Base-by-base conservation (phyloP, 495 filamentous ascomycete species). In the Neurospora intermedia region DNA sequence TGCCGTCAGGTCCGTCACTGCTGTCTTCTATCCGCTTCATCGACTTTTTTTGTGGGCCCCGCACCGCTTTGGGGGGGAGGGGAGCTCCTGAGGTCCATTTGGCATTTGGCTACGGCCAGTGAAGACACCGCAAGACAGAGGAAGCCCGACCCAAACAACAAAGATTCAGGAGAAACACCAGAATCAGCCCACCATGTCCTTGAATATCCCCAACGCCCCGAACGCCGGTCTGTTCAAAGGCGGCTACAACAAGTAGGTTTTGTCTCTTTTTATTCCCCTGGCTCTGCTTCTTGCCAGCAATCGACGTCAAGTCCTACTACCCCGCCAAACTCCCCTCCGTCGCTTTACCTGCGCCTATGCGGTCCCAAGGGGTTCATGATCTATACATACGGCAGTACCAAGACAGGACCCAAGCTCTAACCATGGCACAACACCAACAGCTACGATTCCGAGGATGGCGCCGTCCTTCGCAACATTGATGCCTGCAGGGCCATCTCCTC, bases 391-490 rank as follows among this genome's bases (percentile, higher is more conserved):
- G 75, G 75, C 73, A 48, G 11, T 78, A 73, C 74, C 75, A 74
- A 78, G n/a, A 66, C 59, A 69, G 10, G 10, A 20, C 43, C 43
- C 43, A 54, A 15, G 73, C 73, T 75, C 79, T 77, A 59, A 80
- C 72, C 76, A 75, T 62, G 74, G 59, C 39, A 11, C 45, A 20
- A 20, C 18, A 3, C 35, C 70, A 75, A 74, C 75, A 98, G 96
- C 86, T 96, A 98, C 83, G 94, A 98, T 77, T 89, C 94, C 73
- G 96, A 99, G 90, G 96, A 99, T 92, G 96, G 96, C 77, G 96
- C 96, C 76, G 96, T 99, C 70, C 88, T 98, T 70, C 93, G 96
- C 77, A 99, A 98, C 83, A 98, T 99, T 83, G 96, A 99, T 83
- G 96, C 96, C 81, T 98, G 95, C 86, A 90, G 93, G 77, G 93